These are phyloP conservation scores for Xylaria nigripes DNA, from an alignment of 495 filamentous ascomycete genomes.

Conservation along the genomic window DNA sequence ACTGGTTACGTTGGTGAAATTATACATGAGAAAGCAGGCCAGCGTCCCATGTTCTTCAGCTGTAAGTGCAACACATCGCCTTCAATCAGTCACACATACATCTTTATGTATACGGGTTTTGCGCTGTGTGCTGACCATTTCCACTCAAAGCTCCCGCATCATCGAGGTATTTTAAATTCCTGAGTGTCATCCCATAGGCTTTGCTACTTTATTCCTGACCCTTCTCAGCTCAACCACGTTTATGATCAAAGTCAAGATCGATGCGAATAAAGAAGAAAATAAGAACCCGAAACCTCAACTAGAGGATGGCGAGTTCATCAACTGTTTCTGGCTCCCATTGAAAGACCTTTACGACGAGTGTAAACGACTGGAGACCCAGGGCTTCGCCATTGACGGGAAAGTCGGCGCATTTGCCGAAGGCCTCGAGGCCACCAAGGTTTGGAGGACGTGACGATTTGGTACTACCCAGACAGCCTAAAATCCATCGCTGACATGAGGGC, in stretches of 20 bases:
- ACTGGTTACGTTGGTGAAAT: conserved; percentile 68
- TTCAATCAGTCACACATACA: background rate
- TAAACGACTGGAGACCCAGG: conserved; percentile 49
- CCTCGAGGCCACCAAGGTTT: conserved; percentile 56
- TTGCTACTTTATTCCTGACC: background rate
- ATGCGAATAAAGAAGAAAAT: conserved; percentile 47
- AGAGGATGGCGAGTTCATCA: conserved; percentile 72
- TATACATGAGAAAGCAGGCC: conserved; percentile 11
- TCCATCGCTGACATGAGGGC: background rate
- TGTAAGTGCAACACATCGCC: conserved; percentile 36
- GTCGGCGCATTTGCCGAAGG: conserved; percentile 67
- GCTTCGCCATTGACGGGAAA: conserved; percentile 65
- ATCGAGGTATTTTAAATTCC: conserved; percentile 18
- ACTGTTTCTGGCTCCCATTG: conserved; percentile 60
- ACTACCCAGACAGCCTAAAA: background rate
- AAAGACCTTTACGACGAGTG: conserved; percentile 48
- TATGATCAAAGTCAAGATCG: conserved; percentile 60
- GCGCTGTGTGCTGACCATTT: background rate
- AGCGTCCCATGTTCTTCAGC: conserved; percentile 65
- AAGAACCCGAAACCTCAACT: conserved; percentile 57
- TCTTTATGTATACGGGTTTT: background rate
- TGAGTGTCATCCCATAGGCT: background rate
- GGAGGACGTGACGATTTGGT: conserved; percentile 17
- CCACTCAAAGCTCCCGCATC: conserved; percentile 26
- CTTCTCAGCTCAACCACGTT: conserved; percentile 54